A percentile compares a stretch with the other conserved stretches of the same genome.
Evolutionary conservation across 2,329 filamentous ascomycete species (phyloP).

Genomic region (Exophiala alcalophila): DNA sequence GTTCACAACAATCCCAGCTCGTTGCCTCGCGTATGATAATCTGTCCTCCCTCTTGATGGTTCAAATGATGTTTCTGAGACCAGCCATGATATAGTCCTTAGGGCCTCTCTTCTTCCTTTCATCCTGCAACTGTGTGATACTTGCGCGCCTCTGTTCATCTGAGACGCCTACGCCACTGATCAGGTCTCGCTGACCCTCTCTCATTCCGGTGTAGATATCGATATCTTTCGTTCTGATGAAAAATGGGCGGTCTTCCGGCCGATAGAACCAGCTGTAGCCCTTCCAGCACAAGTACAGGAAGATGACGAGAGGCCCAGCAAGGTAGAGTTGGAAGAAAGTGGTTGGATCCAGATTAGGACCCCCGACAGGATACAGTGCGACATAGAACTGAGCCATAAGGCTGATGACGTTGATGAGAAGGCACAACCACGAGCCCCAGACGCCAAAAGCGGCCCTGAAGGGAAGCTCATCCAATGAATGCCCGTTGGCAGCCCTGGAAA

Average conservation of each 20-base stretch:
- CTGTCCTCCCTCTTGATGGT: slow-evolving; percentile 13
- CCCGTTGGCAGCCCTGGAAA: slow-evolving; percentile 52
- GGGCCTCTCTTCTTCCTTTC: slow-evolving; percentile 33
- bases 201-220: slow-evolving; percentile 40
- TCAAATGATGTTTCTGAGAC: slow-evolving; percentile 24
- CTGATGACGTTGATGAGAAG: slow-evolving; percentile 72
- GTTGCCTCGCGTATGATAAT: slow-evolving; percentile 17
- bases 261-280: slow-evolving; percentile 28
- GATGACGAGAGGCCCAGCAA: slow-evolving; percentile 29
- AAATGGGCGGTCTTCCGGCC: slow-evolving; percentile 33
- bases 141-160: slow-evolving; percentile 33
- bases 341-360: slow-evolving; percentile 26
- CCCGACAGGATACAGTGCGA: slow-evolving; percentile 72
- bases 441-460: slow-evolving; percentile 74
- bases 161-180: slow-evolving; percentile 33
- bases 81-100: slow-evolving; percentile 21
- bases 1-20: slow-evolving; percentile 11
- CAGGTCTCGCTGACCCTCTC: slow-evolving; percentile 28
- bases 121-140: slow-evolving; percentile 34
- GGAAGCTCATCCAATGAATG: slow-evolving; percentile 72
- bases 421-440: slow-evolving; percentile 77
- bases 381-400: slow-evolving; percentile 83
- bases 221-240: slow-evolving; percentile 35
- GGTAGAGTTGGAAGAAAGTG: slow-evolving; percentile 30
- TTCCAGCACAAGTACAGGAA: slow-evolving; percentile 29